Percentiles rank a stretch among this genome's conserved stretches.
These are phyloP conservation scores for Bipolaris oryzae DNA, from an alignment of 2,329 filamentous ascomycete species.

Conservation along the genomic window DNA sequence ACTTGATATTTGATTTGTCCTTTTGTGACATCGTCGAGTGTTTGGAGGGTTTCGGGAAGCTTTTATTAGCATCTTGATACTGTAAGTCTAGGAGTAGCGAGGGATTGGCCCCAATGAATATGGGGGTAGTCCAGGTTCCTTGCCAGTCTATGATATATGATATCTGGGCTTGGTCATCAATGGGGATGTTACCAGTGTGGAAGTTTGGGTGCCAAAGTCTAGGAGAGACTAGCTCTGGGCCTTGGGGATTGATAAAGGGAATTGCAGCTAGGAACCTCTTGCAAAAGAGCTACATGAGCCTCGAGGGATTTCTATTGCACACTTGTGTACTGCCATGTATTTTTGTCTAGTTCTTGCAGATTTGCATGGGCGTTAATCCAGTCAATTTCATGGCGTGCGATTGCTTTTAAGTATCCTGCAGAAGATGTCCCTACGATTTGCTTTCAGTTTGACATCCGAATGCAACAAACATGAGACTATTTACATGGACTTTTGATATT, in stretches of 20 bases:
- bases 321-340: conserved; percentile 42
- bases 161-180: conserved; percentile 30
- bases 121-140: conserved; percentile 26
- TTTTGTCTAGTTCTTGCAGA: conserved; percentile 23
- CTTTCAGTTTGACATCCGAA: not conserved
- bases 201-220: conserved; percentile 40
- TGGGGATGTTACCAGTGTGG: conserved; percentile 37
- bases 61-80: too few relatives aligned
- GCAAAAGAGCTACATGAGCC: conserved; percentile 25
- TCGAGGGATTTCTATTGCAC: conserved; percentile 34
- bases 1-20: conserved; percentile 31
- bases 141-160: conserved; percentile 42
- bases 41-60: too few relatives aligned
- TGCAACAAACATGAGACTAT: too few relatives aligned
- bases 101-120: conserved; percentile 9
- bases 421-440: conserved; percentile 30
- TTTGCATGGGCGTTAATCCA: conserved; percentile 42
- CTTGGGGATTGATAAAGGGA: conserved; percentile 33
- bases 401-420: conserved; percentile 31
- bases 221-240: conserved; percentile 27
- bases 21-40: conserved; percentile 27
- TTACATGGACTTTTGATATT: conserved; percentile 29
- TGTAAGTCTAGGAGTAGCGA: too few relatives aligned
- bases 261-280: conserved; percentile 31
- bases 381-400: conserved; percentile 42